Conservation (phyloP, 495 filamentous ascomycete species). For the Neurospora cerealis region DNA sequence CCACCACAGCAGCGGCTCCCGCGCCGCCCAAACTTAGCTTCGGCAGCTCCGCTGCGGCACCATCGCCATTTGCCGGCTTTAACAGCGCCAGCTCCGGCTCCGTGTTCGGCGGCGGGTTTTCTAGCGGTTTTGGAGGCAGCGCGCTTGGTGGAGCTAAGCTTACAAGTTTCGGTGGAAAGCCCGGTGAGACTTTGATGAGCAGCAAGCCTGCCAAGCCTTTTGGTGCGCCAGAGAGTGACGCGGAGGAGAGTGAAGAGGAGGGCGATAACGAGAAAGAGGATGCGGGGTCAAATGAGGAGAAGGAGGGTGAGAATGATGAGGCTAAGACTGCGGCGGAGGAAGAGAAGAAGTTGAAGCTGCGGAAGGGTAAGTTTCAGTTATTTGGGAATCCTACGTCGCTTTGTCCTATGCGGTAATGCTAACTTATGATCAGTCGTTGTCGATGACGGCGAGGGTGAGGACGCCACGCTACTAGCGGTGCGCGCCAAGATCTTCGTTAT, state of each 20-base stretch:
- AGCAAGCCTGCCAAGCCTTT: conserved; percentile 58
- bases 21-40: conserved; percentile 25
- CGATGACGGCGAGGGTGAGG: conserved; percentile 63
- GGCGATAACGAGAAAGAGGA: conserved; percentile 16
- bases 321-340: conserved; percentile 42
- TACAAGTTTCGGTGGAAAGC: conserved; percentile 55
- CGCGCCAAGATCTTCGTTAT: conserved; percentile 70
- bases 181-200: conserved; percentile 44
- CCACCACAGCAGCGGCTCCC: conserved; percentile 23
- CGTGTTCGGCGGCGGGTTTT: conserved; percentile 26
- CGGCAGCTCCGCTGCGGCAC: conserved; percentile 11
- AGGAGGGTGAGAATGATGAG: conserved; percentile 31
- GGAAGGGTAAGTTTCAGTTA: conserved; percentile 46
- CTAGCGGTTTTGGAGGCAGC: conserved; percentile 45
- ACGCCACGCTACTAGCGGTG: conserved; percentile 56
- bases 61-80: conserved; percentile 19
- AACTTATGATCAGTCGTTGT: conserved; percentile 27
- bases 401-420: conserved; percentile 16
- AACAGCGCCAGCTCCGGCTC: conserved; percentile 6
- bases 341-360: conserved; percentile 53
- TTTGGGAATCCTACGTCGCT: not conserved
- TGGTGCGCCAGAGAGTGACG: conserved; percentile 58
- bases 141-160: conserved; percentile 43
- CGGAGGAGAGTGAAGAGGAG: conserved; percentile 36
- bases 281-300: conserved; percentile 31